These are phyloP conservation scores for Ustilago curta DNA, from an alignment of 1,284 basidiomycete genomes.

Conservation along the genomic window DNA sequence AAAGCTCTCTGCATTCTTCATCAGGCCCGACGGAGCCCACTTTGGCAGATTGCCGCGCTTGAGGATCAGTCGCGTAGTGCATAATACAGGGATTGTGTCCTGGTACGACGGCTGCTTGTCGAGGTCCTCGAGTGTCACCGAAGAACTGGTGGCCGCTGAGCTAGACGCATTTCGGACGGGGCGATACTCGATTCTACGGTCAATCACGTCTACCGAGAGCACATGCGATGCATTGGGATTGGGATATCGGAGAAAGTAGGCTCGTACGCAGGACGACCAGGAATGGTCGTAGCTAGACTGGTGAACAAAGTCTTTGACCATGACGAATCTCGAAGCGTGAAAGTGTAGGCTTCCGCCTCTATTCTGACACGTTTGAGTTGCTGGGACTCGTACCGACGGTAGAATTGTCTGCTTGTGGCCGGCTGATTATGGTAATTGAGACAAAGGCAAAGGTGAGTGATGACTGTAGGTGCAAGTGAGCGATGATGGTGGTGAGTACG, in stretches of 20 bases:
- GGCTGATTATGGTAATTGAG: too few relatives aligned
- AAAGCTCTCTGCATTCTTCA: constrained; percentile 70
- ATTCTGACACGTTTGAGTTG: neutral
- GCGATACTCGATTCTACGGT: constrained; percentile 72
- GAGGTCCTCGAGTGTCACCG: constrained; percentile 64
- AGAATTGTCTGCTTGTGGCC: too few relatives aligned
- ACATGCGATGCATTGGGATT: constrained; percentile 96
- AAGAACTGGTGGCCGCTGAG: constrained; percentile 29
- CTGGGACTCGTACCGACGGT: neutral
- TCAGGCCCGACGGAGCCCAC: constrained; percentile 87
- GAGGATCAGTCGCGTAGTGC: constrained; percentile 89
- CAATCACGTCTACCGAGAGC: constrained; percentile 92
- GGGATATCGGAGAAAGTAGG: constrained; percentile 95
- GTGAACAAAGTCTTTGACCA: constrained; percentile 54
- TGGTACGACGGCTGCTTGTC: constrained; percentile 2
- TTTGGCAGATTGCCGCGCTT: constrained; percentile 89
- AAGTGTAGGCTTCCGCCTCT: neutral
- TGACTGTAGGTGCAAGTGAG: too few relatives aligned
- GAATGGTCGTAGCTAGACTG: constrained; percentile 49
- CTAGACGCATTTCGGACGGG: constrained; percentile 29
- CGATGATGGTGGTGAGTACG: too few relatives aligned
- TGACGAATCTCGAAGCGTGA: constrained; percentile 5
- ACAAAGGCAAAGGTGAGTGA: too few relatives aligned
- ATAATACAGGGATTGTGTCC: constrained; percentile 77
- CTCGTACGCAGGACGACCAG: constrained; percentile 70